Conservation (phyloP, 352 stramenopile species). For the Pythium utonaiense region DNA sequence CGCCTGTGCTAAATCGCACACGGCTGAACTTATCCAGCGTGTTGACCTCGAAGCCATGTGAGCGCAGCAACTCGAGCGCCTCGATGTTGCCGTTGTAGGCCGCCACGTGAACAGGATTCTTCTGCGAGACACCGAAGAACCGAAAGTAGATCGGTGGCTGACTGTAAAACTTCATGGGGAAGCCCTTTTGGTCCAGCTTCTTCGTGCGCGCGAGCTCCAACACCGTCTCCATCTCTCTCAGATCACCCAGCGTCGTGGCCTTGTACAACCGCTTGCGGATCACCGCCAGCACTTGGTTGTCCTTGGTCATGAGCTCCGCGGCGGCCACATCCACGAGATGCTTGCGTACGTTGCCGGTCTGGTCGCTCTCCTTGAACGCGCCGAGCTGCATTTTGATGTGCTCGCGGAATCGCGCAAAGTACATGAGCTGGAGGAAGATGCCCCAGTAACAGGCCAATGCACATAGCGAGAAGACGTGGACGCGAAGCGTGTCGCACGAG, state of each 20-base stretch:
- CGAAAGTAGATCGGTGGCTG: constrained; percentile 46
- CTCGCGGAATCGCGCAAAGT: constrained; percentile 76
- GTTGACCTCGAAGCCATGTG: constrained; percentile 55
- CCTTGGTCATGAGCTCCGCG: constrained; percentile 56
- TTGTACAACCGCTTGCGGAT: constrained; percentile 76
- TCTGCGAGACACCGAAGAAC: constrained; percentile 59
- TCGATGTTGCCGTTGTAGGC: constrained; percentile 71
- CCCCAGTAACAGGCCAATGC: constrained; percentile 53
- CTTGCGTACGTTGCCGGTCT: constrained; percentile 66
- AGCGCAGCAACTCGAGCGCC: constrained; percentile 53
- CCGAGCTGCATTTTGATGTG: constrained; percentile 84
- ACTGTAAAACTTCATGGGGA: constrained; percentile 55
- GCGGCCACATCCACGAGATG: constrained; percentile 53
- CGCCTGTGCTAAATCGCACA: constrained; percentile 74
- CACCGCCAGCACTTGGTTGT: constrained; percentile 43
- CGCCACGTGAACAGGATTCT: constrained; percentile 80
- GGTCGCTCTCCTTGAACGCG: constrained; percentile 77
- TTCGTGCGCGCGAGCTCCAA: constrained; percentile 49
- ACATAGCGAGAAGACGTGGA: constrained; percentile 54
- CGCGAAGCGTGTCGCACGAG: constrained; percentile 36
- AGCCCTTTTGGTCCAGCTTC: constrained; percentile 42
- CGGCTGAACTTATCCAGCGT: constrained; percentile 76
- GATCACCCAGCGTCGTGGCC: constrained; percentile 57
- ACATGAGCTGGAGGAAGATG: constrained; percentile 60
- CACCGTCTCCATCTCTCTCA: constrained; percentile 57